These are phyloP conservation scores for Viola odorata DNA, from an alignment of 345 rosid species.

Conservation along the genomic window DNA sequence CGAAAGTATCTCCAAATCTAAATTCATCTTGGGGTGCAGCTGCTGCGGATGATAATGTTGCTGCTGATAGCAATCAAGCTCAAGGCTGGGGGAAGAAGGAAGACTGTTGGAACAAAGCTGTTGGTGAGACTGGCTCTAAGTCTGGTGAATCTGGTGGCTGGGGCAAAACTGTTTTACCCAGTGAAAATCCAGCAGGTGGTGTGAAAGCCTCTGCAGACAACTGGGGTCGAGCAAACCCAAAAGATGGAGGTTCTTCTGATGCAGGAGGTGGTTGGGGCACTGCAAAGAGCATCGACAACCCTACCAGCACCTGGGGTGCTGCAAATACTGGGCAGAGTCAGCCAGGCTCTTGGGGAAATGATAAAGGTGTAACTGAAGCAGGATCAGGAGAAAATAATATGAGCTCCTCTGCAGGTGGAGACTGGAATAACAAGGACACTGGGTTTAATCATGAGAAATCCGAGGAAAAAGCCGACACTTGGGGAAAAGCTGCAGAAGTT, in stretches of 20 bases:
- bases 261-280: constrained; percentile 37
- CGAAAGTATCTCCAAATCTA: constrained; percentile 29
- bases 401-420: constrained; percentile 5
- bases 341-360: constrained; percentile 22
- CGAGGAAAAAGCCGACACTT: constrained; percentile 4
- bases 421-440: constrained; percentile 3
- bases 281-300: constrained; percentile 18
- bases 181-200: constrained; percentile 21
- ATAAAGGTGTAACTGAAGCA: constrained; percentile 16
- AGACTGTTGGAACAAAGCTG: constrained; percentile 49
- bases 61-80: constrained; percentile 30
- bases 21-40: constrained; percentile 50
- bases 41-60: constrained; percentile 20
- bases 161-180: constrained; percentile 36
- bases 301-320: constrained; percentile 22
- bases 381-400: constrained; percentile 22
- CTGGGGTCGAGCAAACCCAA: constrained; percentile 31
- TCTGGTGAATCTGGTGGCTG: constrained; percentile 34
- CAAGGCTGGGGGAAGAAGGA: constrained; percentile 36
- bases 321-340: constrained; percentile 10
- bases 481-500: constrained; percentile 16
- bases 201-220: constrained; percentile 20
- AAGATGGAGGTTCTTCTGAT: constrained; percentile 24
- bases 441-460: constrained; percentile 11
- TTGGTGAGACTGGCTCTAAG: constrained; percentile 27